These are phyloP conservation scores for Glycine latifolia DNA, from an alignment of 306 rosid species.

Conservation along the genomic window DNA sequence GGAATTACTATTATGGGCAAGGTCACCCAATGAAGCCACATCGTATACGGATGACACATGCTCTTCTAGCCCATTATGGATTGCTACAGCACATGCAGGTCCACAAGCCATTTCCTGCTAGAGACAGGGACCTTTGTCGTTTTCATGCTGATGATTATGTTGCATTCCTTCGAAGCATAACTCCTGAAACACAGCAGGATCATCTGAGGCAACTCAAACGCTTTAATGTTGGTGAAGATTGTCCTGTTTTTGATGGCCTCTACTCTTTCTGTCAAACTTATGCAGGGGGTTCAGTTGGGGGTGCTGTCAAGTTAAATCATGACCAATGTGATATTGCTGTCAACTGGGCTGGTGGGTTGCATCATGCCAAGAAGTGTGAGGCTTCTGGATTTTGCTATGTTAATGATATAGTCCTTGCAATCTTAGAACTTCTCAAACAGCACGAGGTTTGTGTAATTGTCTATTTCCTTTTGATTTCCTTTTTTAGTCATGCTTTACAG, in stretches of 20 bases:
- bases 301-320: constrained; percentile 84
- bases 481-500: neutral
- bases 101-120: constrained; percentile 87
- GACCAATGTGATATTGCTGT: constrained; percentile 84
- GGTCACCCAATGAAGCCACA: constrained; percentile 98
- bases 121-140: constrained; percentile 84
- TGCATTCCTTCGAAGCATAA: constrained; percentile 76
- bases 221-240: constrained; percentile 90
- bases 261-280: constrained; percentile 87
- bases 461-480: constrained; percentile 11
- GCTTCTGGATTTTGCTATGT: constrained; percentile 94
- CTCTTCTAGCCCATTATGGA: constrained; percentile 87
- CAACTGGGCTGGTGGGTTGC: constrained; percentile 92
- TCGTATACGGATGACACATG: constrained; percentile 89
- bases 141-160: constrained; percentile 93
- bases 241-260: constrained; percentile 90
- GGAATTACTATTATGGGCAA: constrained; percentile 90
- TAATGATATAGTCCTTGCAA: constrained; percentile 83
- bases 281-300: constrained; percentile 97
- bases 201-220: constrained; percentile 89
- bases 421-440: constrained; percentile 85
- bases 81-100: constrained; percentile 91
- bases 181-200: constrained; percentile 90
- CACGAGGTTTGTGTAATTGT: constrained; percentile 66
- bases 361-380: constrained; percentile 92